Conservation (phyloP, 2,329 filamentous ascomycete genomes). For the Leptographium radiaticola region DNA sequence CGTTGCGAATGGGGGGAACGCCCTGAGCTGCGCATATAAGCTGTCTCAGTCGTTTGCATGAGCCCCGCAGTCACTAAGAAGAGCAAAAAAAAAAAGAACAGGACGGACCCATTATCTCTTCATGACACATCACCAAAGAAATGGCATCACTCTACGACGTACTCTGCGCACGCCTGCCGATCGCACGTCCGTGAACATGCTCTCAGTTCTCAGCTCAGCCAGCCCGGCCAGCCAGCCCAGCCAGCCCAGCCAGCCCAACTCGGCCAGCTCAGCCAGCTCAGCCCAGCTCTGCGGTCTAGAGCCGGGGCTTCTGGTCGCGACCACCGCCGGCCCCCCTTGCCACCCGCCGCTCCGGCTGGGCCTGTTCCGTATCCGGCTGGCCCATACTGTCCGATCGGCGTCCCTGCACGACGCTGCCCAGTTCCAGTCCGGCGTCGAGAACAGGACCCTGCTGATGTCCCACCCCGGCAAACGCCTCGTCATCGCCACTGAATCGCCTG, state of each 20-base stretch:
- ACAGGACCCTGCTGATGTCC: slow-evolving; percentile 1
- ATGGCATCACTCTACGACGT: too few species aligned
- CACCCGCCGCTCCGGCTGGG: background rate
- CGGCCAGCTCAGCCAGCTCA: too few species aligned
- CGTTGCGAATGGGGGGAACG: background rate
- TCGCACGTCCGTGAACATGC: too few species aligned
- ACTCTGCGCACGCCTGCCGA: too few species aligned
- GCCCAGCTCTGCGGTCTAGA: too few species aligned
- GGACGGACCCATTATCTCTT: too few species aligned
- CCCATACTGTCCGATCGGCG: background rate
- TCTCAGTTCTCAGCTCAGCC: too few species aligned
- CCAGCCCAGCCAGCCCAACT: too few species aligned
- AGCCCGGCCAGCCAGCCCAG: too few species aligned
- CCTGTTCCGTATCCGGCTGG: background rate
- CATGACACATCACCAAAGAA: too few species aligned
- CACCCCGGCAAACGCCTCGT: slow-evolving; percentile 10
- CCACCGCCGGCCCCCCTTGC: background rate
- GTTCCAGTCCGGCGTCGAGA: slow-evolving; percentile 10
- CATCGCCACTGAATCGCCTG: slow-evolving; percentile 14
- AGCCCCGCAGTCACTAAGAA: background rate
- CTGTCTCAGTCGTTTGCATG: background rate
- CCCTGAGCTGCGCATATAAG: background rate
- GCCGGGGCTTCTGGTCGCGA: too few species aligned
- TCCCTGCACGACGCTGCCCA: slow-evolving; percentile 11
- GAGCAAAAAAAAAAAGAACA: background rate